Evolutionary conservation across 768 basidiomycete genomes (phyloP).

Genomic region (Trametes villosa): DNA sequence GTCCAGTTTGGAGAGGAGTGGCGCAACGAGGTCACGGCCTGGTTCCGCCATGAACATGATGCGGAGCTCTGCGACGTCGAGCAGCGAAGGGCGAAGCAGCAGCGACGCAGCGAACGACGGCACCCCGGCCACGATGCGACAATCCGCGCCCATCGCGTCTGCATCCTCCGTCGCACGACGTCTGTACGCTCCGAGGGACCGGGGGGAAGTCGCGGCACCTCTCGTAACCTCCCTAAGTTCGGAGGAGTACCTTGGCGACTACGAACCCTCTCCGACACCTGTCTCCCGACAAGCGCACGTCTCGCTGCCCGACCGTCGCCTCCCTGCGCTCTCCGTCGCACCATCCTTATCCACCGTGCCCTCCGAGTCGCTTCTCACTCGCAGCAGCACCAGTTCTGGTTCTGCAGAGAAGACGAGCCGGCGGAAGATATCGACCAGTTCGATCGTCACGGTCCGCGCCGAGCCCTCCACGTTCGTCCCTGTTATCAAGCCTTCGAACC

Average conservation of each 20-base stretch:
- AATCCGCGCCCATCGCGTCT: conserved; percentile 19
- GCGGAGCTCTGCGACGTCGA: conserved; percentile 33
- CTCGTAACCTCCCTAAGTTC: conserved; percentile 22
- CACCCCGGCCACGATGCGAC: conserved; percentile 28
- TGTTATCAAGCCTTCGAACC: conserved; percentile 54
- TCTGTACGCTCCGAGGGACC: conserved; percentile 61
- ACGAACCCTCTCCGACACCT: conserved; percentile 54
- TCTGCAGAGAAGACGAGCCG: conserved; percentile 36
- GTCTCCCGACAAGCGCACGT: conserved; percentile 37
- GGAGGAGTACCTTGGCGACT: conserved; percentile 37
- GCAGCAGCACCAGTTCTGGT: conserved; percentile 9
- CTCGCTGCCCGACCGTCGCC: conserved; percentile 46
- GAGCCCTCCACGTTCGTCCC: conserved; percentile 47
- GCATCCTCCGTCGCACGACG: conserved; percentile 50
- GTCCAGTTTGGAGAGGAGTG: conserved; percentile 28
- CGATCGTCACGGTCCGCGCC: conserved; percentile 52
- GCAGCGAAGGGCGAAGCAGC: conserved; percentile 34
- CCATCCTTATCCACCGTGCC: conserved; percentile 63
- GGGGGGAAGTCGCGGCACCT: conserved; percentile 36
- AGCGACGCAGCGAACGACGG: conserved; percentile 26
- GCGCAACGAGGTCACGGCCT: conserved; percentile 20
- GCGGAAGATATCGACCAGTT: conserved; percentile 49
- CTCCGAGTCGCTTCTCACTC: conserved; percentile 50
- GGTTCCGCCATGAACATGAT: conserved; percentile 18
- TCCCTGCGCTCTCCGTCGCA: conserved; percentile 57